These are phyloP conservation scores for Malassezia brasiliensis DNA, from an alignment of 1,284 basidiomycete species.

Conservation along the genomic window DNA sequence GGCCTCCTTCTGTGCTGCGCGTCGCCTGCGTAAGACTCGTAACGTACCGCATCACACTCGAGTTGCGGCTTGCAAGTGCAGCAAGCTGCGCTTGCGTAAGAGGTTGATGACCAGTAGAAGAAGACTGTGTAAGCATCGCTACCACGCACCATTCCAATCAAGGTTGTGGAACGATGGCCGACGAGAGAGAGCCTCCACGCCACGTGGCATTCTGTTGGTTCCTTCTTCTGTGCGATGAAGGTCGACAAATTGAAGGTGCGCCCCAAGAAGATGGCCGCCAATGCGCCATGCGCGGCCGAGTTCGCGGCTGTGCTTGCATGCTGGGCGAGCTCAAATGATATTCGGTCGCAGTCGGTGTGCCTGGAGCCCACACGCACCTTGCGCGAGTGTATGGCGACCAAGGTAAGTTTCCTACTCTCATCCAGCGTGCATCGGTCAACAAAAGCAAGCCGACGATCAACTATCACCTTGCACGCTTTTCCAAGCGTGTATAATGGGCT, in stretches of 20 bases:
- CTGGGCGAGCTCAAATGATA: conserved; percentile 73
- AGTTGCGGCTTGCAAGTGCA: conserved; percentile 19
- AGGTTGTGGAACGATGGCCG: not conserved
- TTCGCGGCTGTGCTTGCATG: conserved; percentile 75
- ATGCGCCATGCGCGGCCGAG: conserved; percentile 64
- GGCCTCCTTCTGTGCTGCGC: conserved; percentile 60
- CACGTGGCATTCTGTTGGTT: conserved; percentile 5
- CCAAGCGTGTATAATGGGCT: conserved; percentile 27
- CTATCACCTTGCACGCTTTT: conserved; percentile 43
- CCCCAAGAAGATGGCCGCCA: conserved; percentile 61
- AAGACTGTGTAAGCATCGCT: conserved; percentile 9
- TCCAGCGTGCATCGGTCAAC: not conserved
- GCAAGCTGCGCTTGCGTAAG: conserved; percentile 19
- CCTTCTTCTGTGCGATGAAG: conserved; percentile 25
- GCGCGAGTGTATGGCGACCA: conserved; percentile 75
- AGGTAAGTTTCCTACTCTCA: conserved; percentile 55
- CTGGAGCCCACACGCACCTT: conserved; percentile 60
- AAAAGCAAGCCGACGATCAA: conserved; percentile 41
- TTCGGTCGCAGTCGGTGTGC: conserved; percentile 59
- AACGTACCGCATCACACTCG: conserved; percentile 18
- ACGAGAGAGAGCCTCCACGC: not conserved
- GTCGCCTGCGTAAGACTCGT: conserved; percentile 14
- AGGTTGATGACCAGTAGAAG: conserved; percentile 5
- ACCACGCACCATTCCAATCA: conserved; percentile 7
- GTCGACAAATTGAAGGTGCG: conserved; percentile 43